Base-by-base conservation (phyloP, 2,329 filamentous ascomycete genomes). In the Colletotrichum liaoningense region DNA sequence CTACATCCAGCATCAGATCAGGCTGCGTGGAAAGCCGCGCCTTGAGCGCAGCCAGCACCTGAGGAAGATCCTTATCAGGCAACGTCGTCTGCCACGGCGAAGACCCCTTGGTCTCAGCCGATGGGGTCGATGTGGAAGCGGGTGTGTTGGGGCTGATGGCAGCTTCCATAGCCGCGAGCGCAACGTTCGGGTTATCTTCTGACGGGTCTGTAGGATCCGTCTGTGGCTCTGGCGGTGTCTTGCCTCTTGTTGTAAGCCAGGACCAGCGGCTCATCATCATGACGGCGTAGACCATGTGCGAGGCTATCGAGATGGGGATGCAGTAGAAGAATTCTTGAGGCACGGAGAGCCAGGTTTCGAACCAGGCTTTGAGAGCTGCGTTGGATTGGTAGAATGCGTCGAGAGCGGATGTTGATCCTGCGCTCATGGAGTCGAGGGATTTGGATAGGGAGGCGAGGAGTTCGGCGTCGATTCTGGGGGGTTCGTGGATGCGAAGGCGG, bases 261-360 rank as follows among this genome's bases (percentile, higher is more conserved):
- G 86, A 84, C 87, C 87, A 89, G 7, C 87, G 83, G 1, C 86
- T 84, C 0, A 89, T 81, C 83, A 88, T 87, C 5, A 83, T 86
- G 55, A 88, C 79, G n/a, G 83, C 85, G 65, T 88, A 87, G 4
- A 89, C 83, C 0, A 89, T 79, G 66, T 89, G 86, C 1, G 84
- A 79, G 42, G 82, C 86, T 0, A 84, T 77, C 0, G 84, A 80
- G 9, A 88, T 84, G 0, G 88, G 86, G 28, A 88, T 80, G 35
- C 83, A 81, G 69, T 85, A 84, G 67, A 87, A 88, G 4, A 82
- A 79, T 0, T 79, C 75, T 0, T 84, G 79, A 0, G 88, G 84
- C 0, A 90, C 78, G 0, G 81, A 77, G 2, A 87, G 80, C 83
- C 87, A 88, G 49, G 81, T 80, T 2, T 88, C 84, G 62, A 90